Conservation (phyloP, 2,329 filamentous ascomycete species). For the Drechslerella dactyloides region DNA sequence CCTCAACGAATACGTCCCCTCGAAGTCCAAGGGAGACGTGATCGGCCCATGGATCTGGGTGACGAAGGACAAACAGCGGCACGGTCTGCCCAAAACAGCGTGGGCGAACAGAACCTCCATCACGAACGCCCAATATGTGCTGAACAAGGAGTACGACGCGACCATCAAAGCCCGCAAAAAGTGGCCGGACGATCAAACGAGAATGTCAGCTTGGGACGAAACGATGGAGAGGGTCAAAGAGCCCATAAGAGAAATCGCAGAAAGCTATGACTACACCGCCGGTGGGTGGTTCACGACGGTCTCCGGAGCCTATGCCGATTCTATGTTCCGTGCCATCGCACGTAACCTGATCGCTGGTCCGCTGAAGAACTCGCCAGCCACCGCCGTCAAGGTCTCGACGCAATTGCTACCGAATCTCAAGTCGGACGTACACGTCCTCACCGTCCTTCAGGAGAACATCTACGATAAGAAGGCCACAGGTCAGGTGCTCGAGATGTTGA, state of each 20-base stretch:
- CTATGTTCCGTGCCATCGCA: constrained; percentile 12
- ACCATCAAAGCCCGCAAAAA: not conserved
- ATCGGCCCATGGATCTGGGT: constrained; percentile 23
- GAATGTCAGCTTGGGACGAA: not conserved
- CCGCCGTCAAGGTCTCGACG: constrained; percentile 13
- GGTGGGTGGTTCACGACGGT: constrained; percentile 24
- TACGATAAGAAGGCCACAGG: constrained; percentile 16
- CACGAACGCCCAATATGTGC: not conserved
- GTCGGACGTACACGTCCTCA: not conserved
- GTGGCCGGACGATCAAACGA: not conserved
- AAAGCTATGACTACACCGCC: constrained; percentile 11
- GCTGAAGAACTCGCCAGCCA: constrained; percentile 5
- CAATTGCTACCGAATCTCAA: not conserved
- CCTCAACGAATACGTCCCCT: constrained; percentile 20
- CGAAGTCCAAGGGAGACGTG: not conserved
- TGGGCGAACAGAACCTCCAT: not conserved
- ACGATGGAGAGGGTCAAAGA: not conserved
- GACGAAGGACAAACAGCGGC: constrained; percentile 7
- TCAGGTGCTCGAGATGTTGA: constrained; percentile 24
- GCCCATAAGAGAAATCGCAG: constrained; percentile 8
- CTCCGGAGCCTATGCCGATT: not conserved
- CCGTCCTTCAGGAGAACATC: constrained; percentile 2
- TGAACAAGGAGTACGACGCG: not conserved
- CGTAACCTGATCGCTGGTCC: constrained; percentile 21
- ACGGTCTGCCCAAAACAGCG: constrained; percentile 4